Evolutionary conservation across 2,329 filamentous ascomycete species (phyloP).

Genomic region (Phialophora expanda): DNA sequence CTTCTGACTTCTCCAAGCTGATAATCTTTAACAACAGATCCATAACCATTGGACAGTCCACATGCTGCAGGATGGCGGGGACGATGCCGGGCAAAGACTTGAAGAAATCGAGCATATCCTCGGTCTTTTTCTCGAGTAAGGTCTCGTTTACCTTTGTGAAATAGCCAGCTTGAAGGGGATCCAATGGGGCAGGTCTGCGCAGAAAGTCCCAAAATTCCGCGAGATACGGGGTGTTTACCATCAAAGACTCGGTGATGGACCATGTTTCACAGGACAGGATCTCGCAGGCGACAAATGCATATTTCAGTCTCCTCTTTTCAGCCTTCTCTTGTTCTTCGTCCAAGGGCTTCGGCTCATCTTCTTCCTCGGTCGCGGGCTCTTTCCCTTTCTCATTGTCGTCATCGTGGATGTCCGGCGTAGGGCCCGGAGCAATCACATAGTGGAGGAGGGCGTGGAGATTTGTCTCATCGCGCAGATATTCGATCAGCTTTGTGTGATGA

Average conservation of each 20-base stretch:
- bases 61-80: constrained; percentile 83
- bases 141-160: constrained; percentile 99
- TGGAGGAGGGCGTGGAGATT: constrained; percentile 84
- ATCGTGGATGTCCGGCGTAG: constrained; percentile 58
- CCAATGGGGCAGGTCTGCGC: constrained; percentile 79
- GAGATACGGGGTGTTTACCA: constrained; percentile 79
- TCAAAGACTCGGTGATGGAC: constrained; percentile 91
- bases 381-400: constrained; percentile 50
- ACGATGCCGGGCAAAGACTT: constrained; percentile 82
- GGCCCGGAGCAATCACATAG: constrained; percentile 81
- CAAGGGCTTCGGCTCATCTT: constrained; percentile 40
- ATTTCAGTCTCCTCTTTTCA: constrained; percentile 90
- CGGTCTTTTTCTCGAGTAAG: constrained; percentile 96
- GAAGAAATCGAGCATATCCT: constrained; percentile 92
- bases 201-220: constrained; percentile 91
- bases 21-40: constrained; percentile 96
- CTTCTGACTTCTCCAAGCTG: constrained; percentile 89
- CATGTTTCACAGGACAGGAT: constrained; percentile 94
- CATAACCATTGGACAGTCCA: constrained; percentile 98
- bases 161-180: constrained; percentile 93
- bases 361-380: constrained; percentile 35
- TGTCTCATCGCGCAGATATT: constrained; percentile 87
- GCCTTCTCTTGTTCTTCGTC: constrained; percentile 67
- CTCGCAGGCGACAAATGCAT: constrained; percentile 91
- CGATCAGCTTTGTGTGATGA: constrained; percentile 96